These are phyloP conservation scores for Colletotrichum sp. DNA, from an alignment of 2,329 filamentous ascomycete species.

Conservation along the genomic window DNA sequence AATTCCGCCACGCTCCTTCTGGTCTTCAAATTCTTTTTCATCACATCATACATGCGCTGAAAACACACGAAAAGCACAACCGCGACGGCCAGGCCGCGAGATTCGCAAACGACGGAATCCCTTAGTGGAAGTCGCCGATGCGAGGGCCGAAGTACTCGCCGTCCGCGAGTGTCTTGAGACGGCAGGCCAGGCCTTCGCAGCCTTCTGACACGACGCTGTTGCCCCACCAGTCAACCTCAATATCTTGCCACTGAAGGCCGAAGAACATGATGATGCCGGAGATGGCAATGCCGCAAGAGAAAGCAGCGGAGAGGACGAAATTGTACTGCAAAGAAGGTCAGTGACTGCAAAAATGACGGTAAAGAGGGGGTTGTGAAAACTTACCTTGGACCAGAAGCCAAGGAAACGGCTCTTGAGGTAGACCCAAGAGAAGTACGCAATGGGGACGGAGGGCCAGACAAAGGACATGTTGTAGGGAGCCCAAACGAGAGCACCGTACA, in stretches of 20 bases:
- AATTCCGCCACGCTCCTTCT: neutral
- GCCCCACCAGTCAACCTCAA: constrained; percentile 50
- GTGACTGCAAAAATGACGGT: neutral
- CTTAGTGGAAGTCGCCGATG: constrained; percentile 19
- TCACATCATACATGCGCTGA: constrained; percentile 1
- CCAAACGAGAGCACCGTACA: constrained; percentile 44
- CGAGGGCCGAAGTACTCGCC: constrained; percentile 37
- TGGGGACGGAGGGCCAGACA: constrained; percentile 49
- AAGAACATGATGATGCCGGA: constrained; percentile 54
- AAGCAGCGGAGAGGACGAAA: constrained; percentile 52
- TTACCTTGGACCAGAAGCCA: constrained; percentile 54
- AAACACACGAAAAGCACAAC: neutral
- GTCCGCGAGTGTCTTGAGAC: constrained; percentile 24
- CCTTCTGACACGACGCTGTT: constrained; percentile 33
- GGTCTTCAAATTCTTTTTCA: neutral
- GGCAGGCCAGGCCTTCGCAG: constrained; percentile 30
- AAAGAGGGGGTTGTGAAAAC: neutral
- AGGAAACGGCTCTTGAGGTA: constrained; percentile 50
- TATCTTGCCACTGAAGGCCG: constrained; percentile 42
- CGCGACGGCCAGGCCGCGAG: neutral
- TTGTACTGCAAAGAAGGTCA: constrained; percentile 39
- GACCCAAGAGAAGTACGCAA: constrained; percentile 53
- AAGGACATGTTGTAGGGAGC: constrained; percentile 55
- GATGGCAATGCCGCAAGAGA: constrained; percentile 49
- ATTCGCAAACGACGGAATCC: neutral